Conservation (phyloP, 306 rosid genomes). For the Trifolium fragiferum region DNA sequence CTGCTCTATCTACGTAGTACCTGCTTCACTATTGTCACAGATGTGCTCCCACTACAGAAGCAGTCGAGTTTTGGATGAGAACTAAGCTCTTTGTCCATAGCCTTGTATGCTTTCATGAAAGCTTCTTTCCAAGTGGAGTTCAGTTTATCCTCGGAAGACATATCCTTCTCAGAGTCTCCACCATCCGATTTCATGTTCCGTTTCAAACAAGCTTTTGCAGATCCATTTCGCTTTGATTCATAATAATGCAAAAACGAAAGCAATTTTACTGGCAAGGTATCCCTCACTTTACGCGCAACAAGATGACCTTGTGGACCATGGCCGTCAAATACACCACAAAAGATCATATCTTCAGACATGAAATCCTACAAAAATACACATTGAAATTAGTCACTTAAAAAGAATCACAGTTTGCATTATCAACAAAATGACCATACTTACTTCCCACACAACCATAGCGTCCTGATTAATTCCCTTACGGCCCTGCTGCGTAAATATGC, state of each 20-base stretch:
- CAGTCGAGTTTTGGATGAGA: conserved; percentile 95
- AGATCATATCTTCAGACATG: conserved; percentile 79
- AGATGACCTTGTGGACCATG: conserved; percentile 98
- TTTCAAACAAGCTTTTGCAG: conserved; percentile 68
- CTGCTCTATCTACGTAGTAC: conserved; percentile 45
- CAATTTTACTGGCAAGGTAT: conserved; percentile 81
- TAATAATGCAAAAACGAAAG: conserved; percentile 73
- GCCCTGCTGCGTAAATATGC: conserved; percentile 96
- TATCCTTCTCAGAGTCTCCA: conserved; percentile 69
- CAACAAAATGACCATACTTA: conserved; percentile 47
- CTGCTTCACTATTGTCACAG: conserved; percentile 93
- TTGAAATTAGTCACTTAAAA: conserved; percentile 22
- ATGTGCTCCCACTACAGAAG: conserved; percentile 99
- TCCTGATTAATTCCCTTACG: conserved; percentile 99
- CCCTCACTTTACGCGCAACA: conserved; percentile 95
- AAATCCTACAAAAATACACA: conserved; percentile 71
- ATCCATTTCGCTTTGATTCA: conserved; percentile 68
- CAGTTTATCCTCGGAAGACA: conserved; percentile 61
- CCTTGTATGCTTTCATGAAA: conserved; percentile 86
- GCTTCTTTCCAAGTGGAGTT: conserved; percentile 85
- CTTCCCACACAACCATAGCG: conserved; percentile 99
- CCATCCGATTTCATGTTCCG: conserved; percentile 56
- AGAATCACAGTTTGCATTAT: neutral
- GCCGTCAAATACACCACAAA: conserved; percentile 96
- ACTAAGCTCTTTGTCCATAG: conserved; percentile 96